These are phyloP conservation scores for Colletotrichum sp. DNA, from an alignment of 2,329 filamentous ascomycete species.

Conservation along the genomic window DNA sequence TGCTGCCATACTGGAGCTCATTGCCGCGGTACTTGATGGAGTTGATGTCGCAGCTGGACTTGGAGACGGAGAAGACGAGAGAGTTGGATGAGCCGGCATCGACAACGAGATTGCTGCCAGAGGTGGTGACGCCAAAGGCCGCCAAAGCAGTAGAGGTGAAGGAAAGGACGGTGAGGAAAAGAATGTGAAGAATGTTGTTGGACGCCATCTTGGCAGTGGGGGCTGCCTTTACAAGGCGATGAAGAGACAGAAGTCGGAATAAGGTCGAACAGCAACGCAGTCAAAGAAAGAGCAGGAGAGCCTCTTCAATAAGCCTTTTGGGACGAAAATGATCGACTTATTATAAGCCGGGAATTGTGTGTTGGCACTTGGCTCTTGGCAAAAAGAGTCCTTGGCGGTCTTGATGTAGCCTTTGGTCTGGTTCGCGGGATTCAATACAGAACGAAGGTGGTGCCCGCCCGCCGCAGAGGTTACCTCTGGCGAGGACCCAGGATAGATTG, in stretches of 20 bases:
- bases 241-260: background rate
- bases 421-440: background rate
- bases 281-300: background rate
- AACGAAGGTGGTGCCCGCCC: background rate
- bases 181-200: conserved; percentile 9
- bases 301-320: background rate
- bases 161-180: conserved; percentile 28
- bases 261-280: background rate
- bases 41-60: conserved; percentile 65
- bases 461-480: conserved; percentile 2
- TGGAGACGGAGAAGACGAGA: conserved; percentile 55
- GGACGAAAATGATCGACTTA: background rate
- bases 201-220: conserved; percentile 7
- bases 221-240: background rate
- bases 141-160: conserved; percentile 35
- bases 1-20: conserved; percentile 60
- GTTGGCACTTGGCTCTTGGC: background rate
- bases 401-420: background rate
- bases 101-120: conserved; percentile 46
- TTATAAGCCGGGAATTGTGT: background rate
- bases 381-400: background rate
- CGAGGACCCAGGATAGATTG: background rate
- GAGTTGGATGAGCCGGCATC: conserved; percentile 54
- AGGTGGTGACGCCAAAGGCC: conserved; percentile 47
- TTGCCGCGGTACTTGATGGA: conserved; percentile 65